Percentiles rank a stretch among this genome's conserved stretches.
phyloP scores from a whole-genome alignment of 805 yeast species.

The Cyberlindnera xishuangbannaensis region DNA sequence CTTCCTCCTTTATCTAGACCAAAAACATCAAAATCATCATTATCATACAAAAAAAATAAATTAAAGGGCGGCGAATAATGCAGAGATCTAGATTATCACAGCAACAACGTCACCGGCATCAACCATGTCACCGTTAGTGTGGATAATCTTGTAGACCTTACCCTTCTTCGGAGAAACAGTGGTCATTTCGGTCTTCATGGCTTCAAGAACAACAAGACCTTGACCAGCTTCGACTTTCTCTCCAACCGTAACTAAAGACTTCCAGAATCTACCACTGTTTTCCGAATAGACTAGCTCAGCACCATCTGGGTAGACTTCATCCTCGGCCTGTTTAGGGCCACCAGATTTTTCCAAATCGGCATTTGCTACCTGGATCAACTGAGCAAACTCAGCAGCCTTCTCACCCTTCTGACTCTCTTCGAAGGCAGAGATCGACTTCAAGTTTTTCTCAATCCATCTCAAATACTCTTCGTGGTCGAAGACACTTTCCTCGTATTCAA shows the following conservation, averaged over 20 bases:
- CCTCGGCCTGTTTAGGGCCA: conserved; percentile 36
- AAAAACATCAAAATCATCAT: too few species aligned
- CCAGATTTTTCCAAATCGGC: conserved; percentile 58
- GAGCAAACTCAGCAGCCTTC: conserved; percentile 78
- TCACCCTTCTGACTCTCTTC: conserved; percentile 68
- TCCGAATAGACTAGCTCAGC: conserved; percentile 89
- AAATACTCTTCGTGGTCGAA: conserved; percentile 80
- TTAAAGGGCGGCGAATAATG: conserved; percentile 2
- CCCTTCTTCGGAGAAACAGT: conserved; percentile 69
- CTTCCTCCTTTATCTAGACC: too few species aligned
- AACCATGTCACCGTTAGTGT: conserved; percentile 90
- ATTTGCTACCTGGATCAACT: conserved; percentile 74
- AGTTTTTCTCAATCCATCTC: conserved; percentile 70
- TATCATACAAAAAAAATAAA: conserved; percentile 1
- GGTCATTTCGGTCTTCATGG: conserved; percentile 98
- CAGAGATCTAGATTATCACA: conserved; percentile 60
- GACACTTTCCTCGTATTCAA: conserved; percentile 68
- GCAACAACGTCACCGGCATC: conserved; percentile 95
- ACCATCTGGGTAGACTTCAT: conserved; percentile 63
- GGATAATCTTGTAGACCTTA: conserved; percentile 65
- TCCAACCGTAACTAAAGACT: conserved; percentile 75
- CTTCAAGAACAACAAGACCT: conserved; percentile 85
- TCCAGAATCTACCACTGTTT: conserved; percentile 97
- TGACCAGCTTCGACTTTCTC: conserved; percentile 69
- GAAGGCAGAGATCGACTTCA: conserved; percentile 65